Percentiles rank a stretch among this genome's conserved stretches.
Conservation (phyloP, 164 flowering plant species). For the Vitis cinerea region DNA sequence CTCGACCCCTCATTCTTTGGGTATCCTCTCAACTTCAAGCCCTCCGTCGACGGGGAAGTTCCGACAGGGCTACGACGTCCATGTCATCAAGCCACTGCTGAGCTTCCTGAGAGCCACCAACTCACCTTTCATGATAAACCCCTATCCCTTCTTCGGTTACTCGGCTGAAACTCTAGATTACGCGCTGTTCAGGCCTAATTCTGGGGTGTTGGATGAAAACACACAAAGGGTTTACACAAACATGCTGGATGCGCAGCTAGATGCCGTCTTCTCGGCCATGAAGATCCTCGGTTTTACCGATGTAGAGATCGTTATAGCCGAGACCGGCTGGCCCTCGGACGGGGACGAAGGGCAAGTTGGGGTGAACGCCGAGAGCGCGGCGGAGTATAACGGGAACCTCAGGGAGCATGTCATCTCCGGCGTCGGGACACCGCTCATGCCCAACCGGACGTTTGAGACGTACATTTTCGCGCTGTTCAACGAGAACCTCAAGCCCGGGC, state of each 20-base stretch:
- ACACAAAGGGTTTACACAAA: conserved; percentile 52
- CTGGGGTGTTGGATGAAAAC: conserved; percentile 51
- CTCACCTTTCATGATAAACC: conserved; percentile 77
- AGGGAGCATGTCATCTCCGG: conserved; percentile 55
- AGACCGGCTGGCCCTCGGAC: conserved; percentile 77
- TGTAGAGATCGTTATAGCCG: conserved; percentile 70
- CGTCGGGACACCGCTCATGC: conserved; percentile 75
- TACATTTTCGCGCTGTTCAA: conserved; percentile 76
- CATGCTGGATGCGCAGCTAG: conserved; percentile 82
- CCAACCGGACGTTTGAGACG: conserved; percentile 67
- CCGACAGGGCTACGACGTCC: conserved; percentile 60
- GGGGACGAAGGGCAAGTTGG: conserved; percentile 58
- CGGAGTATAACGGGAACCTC: conserved; percentile 54
- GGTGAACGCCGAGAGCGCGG: conserved; percentile 48
- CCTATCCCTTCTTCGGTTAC: conserved; percentile 74
- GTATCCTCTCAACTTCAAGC: conserved; percentile 58
- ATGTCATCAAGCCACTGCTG: conserved; percentile 62
- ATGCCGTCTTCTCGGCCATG: conserved; percentile 64
- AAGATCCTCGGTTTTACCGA: conserved; percentile 52
- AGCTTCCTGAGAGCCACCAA: conserved; percentile 54
- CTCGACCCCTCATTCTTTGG: conserved; percentile 82
- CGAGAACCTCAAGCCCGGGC: conserved; percentile 75
- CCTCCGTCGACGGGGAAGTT: conserved; percentile 80
- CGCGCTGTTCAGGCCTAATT: conserved; percentile 63
- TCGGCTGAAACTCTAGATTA: conserved; percentile 53